Conservation (phyloP, 257 asterid genomes). For the Cordia subcordata region DNA sequence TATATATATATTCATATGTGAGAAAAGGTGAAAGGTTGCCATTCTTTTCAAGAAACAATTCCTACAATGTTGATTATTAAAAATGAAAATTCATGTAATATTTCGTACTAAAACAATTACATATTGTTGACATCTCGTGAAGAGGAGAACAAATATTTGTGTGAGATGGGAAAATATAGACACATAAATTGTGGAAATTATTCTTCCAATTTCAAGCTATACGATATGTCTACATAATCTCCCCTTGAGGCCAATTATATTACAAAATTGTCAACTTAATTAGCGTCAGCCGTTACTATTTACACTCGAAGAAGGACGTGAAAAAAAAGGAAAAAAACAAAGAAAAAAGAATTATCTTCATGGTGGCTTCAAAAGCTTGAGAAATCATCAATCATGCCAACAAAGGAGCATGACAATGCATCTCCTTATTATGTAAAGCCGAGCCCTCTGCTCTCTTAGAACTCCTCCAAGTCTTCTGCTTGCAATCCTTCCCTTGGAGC, state of each 20-base stretch:
- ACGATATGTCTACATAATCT: background rate
- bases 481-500: slow-evolving; percentile 55
- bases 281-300: slow-evolving; percentile 16
- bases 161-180: background rate
- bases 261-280: slow-evolving; percentile 42
- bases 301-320: slow-evolving; percentile 24
- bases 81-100: no score
- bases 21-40: no score
- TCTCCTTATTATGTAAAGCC: slow-evolving; percentile 69
- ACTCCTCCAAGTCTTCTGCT: slow-evolving; percentile 84
- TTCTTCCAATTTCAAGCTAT: background rate
- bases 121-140: no score
- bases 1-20: no score
- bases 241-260: slow-evolving; percentile 18
- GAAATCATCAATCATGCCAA: slow-evolving; percentile 46
- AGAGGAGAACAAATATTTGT: no score
- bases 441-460: slow-evolving; percentile 72
- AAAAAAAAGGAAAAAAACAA: background rate
- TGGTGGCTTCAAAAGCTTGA: background rate
- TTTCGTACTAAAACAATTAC: no score
- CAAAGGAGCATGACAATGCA: slow-evolving; percentile 92
- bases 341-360: background rate
- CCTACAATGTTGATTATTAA: no score
- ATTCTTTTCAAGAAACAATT: no score
- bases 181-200: background rate